Base-by-base conservation (phyloP, 2,329 filamentous ascomycete genomes). In the Trichoderma breve region DNA sequence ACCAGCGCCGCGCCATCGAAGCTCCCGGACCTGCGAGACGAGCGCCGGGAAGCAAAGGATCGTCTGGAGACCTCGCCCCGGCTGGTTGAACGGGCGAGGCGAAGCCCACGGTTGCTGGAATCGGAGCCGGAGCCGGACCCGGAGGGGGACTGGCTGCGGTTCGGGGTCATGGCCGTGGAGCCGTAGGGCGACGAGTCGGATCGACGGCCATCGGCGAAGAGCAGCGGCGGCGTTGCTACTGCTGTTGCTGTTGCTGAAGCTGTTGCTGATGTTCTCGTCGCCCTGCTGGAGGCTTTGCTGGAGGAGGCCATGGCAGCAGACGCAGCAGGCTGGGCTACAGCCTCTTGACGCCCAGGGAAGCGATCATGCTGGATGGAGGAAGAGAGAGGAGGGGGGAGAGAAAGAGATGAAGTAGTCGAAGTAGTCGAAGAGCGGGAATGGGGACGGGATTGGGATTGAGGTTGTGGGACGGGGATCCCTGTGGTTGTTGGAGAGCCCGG, bases 1-100 rank as follows among this genome's bases (percentile, higher is more conserved):
- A 85, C 82, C n/a, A 88, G 81, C 36, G 85, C 82, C 26, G 85
- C 82, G 39, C 83, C 84, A 32, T 86, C 86, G 24, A 88, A 80
- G 73, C 87, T 86, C 55, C 86, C 84, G 4, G 87, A 87, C 28
- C 80, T 71, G 53, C 81, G 76, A 8, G 78, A 81, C 14, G 80
- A 80, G 61, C 78, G 78, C 55, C 76, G 77, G 21, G 47, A 53
- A 53, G 47, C 47, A 53, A 53, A 53, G 9, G 81, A 82, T 24
- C 78, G 81, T 47, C 76, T 76, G 21, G 81, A 81, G 53, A 74
- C 77, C 14, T 78, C 75, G 60, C 81, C 81, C 24, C 73, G 70
- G 73, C 78, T 77, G 58, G 78, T 79, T 43, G 80, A 81, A 74
- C 80, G 75, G 55, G 81, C 79, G 43, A 82, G 77, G 34, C 76